Evolutionary conservation across 2,329 filamentous ascomycete species (phyloP), one percentile per base, ranked within the genome.

Genomic region (Chaetomiaceae sp.): DNA sequence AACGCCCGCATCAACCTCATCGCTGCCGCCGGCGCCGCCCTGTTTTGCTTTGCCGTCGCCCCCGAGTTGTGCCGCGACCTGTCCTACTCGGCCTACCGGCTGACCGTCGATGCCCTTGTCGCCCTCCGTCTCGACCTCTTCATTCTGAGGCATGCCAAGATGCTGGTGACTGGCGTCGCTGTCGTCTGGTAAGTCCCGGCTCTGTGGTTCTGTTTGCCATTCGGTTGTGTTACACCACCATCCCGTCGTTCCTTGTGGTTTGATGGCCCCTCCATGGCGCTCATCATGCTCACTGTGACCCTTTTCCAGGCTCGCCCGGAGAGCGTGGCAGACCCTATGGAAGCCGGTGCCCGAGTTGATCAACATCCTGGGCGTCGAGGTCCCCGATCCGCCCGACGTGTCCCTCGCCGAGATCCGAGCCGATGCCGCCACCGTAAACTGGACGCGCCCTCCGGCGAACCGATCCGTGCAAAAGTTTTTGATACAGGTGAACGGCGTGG

Each of bases 301-400:
- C 51, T 34, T 34, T 15, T 44, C 37, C 27, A 94, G 89, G 90
- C 80, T 96, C 57, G 78, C 91, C 55, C 87, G 89, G 69, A 86
- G 94, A 67, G 89, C 90, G 57, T 90, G 88, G 74, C 88, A 91
- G 68, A 94, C 95, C 34, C 79, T 96, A 50, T 87, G 89, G 72
- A 96, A 92, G 64, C 91, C 92, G 22, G 90, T 96, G 53, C 89
- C 92, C 53, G 85, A 95, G 59, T 82, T 99, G 44, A 91, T 97
- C 64, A 85, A 85, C 63, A 89, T 96, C 46, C 83, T 99, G 44
- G 91, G 92, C 55, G 85, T 97, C 68, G 94, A 99, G 67, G 92
- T 99, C 47, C 94, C 94, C 57, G 86, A 91, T 58, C 80, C 89
- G 22, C 94, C 94, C 48, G 85, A 91, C 67, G 88, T 97, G 37